Evolutionary conservation across 345 rosid genomes (phyloP), one percentile per base, ranked within the genome.

Genomic region (Heritiera fomes): DNA sequence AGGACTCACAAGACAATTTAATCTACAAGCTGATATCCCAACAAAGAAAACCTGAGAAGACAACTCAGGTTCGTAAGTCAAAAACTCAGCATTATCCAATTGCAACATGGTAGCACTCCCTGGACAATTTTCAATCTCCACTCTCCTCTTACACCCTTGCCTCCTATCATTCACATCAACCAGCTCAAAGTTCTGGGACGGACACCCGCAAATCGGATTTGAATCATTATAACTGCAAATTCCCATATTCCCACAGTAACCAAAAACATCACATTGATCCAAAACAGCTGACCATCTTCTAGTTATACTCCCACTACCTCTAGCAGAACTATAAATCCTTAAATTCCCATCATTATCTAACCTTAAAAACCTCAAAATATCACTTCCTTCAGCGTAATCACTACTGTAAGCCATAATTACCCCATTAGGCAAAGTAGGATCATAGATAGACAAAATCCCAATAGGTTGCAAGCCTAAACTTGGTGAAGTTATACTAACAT

Each of bases 241-340:
- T 75, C 93, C 94, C 83, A 87, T 67, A 75, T 84, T 82, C 9
- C 94, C 97, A 83, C 97, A 90, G 75, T 78, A 91, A 3, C 92
- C 93, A 79, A 77, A 91, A 56, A 90, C 89, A 63, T 79, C 80
- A 83, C 97, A 90, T 67, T 88, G 94, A 84, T 92, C 94, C 56
- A 52, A 14, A 69, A 90, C 81, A 20, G 93, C 94, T 0, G 92
- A 84, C 94, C 93, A 90, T 71, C 87, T 83, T 50, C 13, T 8
- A 52, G 81, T 77, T 1, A 0, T 13, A 50, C 49, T 65, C 45
- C 86, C 83, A 80, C 85, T 81, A 45, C 81, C 73, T 76, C 78
- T 80, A 64, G 76, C 73, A 66, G 85, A 73, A 73, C 90, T 88
- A 46, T 79, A 90, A 45, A 89, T 87, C 83, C 85, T 88, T 85